Evolutionary conservation across 352 stramenopile genomes (phyloP).

Genomic region (Blastocystis sp.): DNA sequence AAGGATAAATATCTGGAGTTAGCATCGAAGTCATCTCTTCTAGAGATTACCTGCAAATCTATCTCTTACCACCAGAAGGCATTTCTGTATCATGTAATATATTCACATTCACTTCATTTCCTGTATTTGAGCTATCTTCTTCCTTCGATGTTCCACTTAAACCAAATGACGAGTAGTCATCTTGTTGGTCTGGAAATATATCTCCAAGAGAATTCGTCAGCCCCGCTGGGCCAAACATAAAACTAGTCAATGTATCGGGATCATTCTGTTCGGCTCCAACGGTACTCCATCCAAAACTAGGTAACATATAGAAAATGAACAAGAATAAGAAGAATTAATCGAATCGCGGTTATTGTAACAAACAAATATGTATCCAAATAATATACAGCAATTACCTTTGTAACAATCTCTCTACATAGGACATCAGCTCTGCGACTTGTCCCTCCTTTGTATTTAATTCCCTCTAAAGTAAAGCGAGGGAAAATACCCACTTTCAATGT

Average conservation of each 20-base stretch:
- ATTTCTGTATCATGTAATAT: neutral
- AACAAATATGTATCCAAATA: neutral
- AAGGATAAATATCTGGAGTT: neutral
- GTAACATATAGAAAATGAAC: neutral
- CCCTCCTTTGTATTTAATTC: neutral
- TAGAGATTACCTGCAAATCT: neutral
- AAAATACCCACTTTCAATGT: neutral
- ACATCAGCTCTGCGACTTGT: neutral
- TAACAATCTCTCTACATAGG: neutral
- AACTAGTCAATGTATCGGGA: slow-evolving; percentile 31
- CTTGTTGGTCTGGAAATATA: neutral
- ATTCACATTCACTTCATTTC: neutral
- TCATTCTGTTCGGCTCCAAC: slow-evolving; percentile 36
- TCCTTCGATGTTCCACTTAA: neutral
- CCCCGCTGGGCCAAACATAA: slow-evolving; percentile 4
- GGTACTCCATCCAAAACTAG: slow-evolving; percentile 50
- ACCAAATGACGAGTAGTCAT: slow-evolving; percentile 14
- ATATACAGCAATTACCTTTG: neutral
- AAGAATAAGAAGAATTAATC: neutral
- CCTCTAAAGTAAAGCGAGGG: neutral
- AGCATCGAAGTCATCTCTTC: neutral
- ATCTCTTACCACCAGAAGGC: neutral
- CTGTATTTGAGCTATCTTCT: neutral
- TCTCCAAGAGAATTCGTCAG: neutral
- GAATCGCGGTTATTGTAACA: neutral